These are phyloP conservation scores for Kalaharituber pfeilii DNA, from an alignment of 2,329 filamentous ascomycete species.

Conservation along the genomic window DNA sequence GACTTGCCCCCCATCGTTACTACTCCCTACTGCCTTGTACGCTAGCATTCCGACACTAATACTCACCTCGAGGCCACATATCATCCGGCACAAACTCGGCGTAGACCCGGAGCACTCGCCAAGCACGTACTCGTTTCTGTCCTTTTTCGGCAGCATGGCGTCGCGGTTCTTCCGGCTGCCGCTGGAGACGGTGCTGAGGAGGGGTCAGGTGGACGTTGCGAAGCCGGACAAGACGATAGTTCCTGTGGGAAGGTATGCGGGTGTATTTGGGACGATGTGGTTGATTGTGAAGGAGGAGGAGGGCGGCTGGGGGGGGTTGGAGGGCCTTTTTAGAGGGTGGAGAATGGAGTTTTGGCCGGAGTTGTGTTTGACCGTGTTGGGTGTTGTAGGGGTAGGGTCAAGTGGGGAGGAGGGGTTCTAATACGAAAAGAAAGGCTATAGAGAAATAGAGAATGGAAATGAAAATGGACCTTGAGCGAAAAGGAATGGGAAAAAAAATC, in stretches of 20 bases:
- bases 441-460: background rate
- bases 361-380: constrained; percentile 38
- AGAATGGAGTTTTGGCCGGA: constrained; percentile 39
- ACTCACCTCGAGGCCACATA: constrained; percentile 62
- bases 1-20: constrained; percentile 49
- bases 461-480: background rate
- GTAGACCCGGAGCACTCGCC: constrained; percentile 72
- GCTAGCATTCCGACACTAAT: constrained; percentile 69
- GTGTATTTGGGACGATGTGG: constrained; percentile 85
- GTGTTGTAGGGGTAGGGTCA: constrained; percentile 26
- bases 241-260: constrained; percentile 60
- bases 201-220: constrained; percentile 60
- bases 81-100: constrained; percentile 67
- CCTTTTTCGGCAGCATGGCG: constrained; percentile 60
- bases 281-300: constrained; percentile 74
- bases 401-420: constrained; percentile 13
- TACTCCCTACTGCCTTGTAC: constrained; percentile 74
- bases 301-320: constrained; percentile 29
- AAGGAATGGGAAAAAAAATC: background rate
- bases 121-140: constrained; percentile 60
- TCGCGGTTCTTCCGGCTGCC: constrained; percentile 79
- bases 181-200: constrained; percentile 74
- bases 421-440: background rate
- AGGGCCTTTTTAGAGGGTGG: constrained; percentile 42
- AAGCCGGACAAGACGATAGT: constrained; percentile 54